Conservation (phyloP, 2,329 filamentous ascomycete species). For the Emydomyces testavorans region DNA sequence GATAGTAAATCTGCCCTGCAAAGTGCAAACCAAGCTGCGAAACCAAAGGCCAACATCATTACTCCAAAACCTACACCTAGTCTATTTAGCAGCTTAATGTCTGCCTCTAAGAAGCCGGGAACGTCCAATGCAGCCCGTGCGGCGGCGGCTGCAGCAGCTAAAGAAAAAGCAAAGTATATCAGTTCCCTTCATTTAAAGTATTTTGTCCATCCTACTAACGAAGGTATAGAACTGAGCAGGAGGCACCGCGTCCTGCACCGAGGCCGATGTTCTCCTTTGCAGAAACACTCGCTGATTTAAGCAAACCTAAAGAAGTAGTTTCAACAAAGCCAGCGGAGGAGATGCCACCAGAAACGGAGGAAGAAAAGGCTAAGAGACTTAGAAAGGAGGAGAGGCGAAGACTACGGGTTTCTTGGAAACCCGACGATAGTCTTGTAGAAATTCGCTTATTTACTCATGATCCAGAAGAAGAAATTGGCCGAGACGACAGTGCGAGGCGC, state of each 20-base stretch:
- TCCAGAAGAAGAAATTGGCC: conserved; percentile 50
- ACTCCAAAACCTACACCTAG: conserved; percentile 34
- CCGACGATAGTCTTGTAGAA: conserved; percentile 45
- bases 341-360: conserved; percentile 46
- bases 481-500: conserved; percentile 46
- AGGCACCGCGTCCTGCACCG: conserved; percentile 24
- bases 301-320: conserved; percentile 46
- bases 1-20: conserved; percentile 17
- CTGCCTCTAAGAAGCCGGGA: conserved; percentile 41
- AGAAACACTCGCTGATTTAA: conserved; percentile 40
- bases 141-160: conserved; percentile 32
- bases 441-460: conserved; percentile 51
- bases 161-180: conserved; percentile 27
- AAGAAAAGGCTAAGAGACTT: conserved; percentile 48
- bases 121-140: conserved; percentile 41
- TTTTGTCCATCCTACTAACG: conserved; percentile 15
- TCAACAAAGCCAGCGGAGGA: conserved; percentile 43
- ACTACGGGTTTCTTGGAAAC: conserved; percentile 50
- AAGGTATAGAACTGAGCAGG: conserved; percentile 19
- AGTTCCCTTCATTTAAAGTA: background rate
- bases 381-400: conserved; percentile 51
- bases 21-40: conserved; percentile 20
- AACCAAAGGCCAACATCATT: conserved; percentile 31
- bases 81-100: conserved; percentile 38
- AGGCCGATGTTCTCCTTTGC: conserved; percentile 40